phyloP scores from a whole-genome alignment of 495 filamentous ascomycete genomes.

The Lasiosphaeria ovina region DNA sequence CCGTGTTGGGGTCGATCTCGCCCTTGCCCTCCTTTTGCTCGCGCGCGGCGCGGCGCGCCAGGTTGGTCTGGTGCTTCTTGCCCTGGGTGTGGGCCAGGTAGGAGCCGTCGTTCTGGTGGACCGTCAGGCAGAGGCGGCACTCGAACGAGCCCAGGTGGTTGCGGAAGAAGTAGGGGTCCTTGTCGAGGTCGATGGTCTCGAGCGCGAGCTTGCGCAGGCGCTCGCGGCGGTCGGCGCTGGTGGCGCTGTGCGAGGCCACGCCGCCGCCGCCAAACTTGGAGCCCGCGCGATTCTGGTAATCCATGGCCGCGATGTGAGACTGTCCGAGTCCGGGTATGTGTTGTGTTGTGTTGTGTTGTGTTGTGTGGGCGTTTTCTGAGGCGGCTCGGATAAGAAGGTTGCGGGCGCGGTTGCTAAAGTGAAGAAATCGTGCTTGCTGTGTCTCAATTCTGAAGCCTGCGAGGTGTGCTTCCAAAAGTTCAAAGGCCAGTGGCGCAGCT shows the following conservation, averaged over 20 bases:
- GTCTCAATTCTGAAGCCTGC: too few relatives aligned
- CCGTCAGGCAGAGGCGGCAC: constrained; percentile 94
- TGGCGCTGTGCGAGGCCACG: constrained; percentile 87
- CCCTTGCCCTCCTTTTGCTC: constrained; percentile 81
- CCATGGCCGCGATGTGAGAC: constrained; percentile 40
- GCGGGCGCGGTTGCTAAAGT: too few relatives aligned
- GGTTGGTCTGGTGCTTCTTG: constrained; percentile 98
- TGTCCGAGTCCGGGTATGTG: background rate
- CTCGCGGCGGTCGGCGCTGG: constrained; percentile 95
- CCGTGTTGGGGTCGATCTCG: constrained; percentile 71
- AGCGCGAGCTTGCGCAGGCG: constrained; percentile 96
- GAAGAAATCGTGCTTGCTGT: too few relatives aligned
- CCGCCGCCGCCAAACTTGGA: constrained; percentile 98
- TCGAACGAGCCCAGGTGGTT: constrained; percentile 99
- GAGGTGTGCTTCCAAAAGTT: too few relatives aligned
- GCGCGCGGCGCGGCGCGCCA: constrained; percentile 90
- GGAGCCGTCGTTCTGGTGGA: constrained; percentile 99
- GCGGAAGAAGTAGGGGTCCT: constrained; percentile 99
- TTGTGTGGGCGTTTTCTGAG: background rate
- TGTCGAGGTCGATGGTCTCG: constrained; percentile 98
- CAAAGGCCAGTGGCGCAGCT: too few relatives aligned
- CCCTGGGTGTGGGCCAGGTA: constrained; percentile 99
- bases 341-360: background rate
- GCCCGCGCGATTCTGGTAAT: constrained; percentile 86
- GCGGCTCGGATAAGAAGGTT: too few relatives aligned